Conservation (phyloP, 345 rosid species). For the Gossypium anomalum region DNA sequence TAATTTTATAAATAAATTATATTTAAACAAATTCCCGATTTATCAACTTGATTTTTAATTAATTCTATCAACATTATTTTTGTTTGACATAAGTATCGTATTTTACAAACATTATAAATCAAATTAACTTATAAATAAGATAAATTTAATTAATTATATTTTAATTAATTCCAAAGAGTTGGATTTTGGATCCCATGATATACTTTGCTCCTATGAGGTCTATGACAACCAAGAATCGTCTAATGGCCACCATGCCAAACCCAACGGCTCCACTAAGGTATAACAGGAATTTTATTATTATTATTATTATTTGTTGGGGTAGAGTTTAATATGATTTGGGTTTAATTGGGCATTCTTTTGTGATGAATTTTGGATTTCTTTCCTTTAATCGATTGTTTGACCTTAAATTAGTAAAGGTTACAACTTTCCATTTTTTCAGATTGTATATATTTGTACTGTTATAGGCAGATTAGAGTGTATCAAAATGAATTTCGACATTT, state of each 20-base stretch:
- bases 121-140: too few relatives aligned
- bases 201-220: conserved; percentile 94
- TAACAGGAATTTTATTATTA: not conserved
- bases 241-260: conserved; percentile 62
- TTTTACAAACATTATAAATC: too few relatives aligned
- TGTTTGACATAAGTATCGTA: too few relatives aligned
- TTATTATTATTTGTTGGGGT: not conserved
- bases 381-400: not conserved
- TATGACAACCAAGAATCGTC: conserved; percentile 66
- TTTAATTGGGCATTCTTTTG: not conserved
- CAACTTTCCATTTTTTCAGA: not conserved
- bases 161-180: conserved; percentile 55
- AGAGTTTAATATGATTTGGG: conserved; percentile 2
- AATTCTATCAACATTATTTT: too few relatives aligned
- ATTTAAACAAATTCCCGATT: too few relatives aligned
- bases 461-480: too few relatives aligned
- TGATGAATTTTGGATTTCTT: not conserved
- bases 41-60: too few relatives aligned
- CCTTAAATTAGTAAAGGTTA: not conserved
- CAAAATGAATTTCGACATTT: not conserved
- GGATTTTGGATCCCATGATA: conserved; percentile 93
- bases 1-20: too few relatives aligned
- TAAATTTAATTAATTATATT: too few relatives aligned
- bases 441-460: not conserved
- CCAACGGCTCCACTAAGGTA: conserved; percentile 47